Evolutionary conservation across 345 rosid genomes (phyloP), one percentile per base, ranked within the genome.

Genomic region (Melaleuca quinquenervia): DNA sequence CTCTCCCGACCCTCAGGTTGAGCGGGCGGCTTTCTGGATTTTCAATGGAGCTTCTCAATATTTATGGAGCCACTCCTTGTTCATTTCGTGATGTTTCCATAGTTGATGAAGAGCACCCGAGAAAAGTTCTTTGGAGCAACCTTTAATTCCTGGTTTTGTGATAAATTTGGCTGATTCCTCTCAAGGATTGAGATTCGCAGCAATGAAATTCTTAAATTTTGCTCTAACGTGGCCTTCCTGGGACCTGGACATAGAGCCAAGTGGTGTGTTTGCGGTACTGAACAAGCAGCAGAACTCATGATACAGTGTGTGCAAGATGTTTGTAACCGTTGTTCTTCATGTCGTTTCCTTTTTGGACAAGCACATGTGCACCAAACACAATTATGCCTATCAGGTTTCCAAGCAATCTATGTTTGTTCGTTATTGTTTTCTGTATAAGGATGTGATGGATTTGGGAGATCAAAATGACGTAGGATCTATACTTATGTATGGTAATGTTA

Each of bases 81-180:
- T 24, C 27, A 55, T 54, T 55, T 55, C 60, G 6, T 12, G 0
- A 10, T 55, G 27, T 55, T 55, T 55, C n/a, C 60, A 4, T 0
- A 4, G 3, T 3, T 12, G 13, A 55, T 22, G 3, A 0, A 24
- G 0, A 24, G 27, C 60, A 55, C 60, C 3, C 13, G 0, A 41
- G 41, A 2, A 41, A 41, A 41, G 41, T 41, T 41, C 2, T 41
- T 2, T 4, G 41, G 41, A 41, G 41, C 41, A 41, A 2, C 41
- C 41, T 41, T 41, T 41, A 41, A 41, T 41, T 41, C 41, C 41
- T 41, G 3, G 41, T 41, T 41, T 41, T 41, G 41, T 41, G 41
- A 41, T 41, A 41, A 41, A 41, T 4, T 41, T 41, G 41, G 41
- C 41, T 41, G 41, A 41, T 41, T 41, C 41, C 41, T 41, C 4